These are phyloP conservation scores for Hygrophoropsis aurantiaca DNA, from an alignment of 768 basidiomycete genomes.

Conservation along the genomic window DNA sequence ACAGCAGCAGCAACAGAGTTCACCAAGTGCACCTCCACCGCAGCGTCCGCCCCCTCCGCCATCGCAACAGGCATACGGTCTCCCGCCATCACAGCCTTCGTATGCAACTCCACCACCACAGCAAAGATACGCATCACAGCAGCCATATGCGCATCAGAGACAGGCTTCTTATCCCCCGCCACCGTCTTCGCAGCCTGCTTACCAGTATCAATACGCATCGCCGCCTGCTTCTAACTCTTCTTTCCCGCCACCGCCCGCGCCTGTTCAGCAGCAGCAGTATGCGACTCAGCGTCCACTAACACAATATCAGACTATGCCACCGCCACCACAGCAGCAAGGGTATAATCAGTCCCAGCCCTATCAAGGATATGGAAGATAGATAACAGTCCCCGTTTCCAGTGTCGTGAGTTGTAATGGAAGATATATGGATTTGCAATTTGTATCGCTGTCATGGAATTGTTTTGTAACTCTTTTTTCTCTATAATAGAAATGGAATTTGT, in stretches of 20 bases:
- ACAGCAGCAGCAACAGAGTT: too few species aligned
- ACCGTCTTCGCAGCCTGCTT: constrained; percentile 18
- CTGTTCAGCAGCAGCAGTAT: constrained; percentile 24
- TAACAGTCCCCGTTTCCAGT: too few species aligned
- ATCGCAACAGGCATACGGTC: constrained; percentile 3
- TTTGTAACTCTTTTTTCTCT: background rate
- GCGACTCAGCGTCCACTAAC: constrained; percentile 19
- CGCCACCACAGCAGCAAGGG: constrained; percentile 29
- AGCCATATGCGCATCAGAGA: constrained; percentile 24
- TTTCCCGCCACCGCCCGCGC: constrained; percentile 28
- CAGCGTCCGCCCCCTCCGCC: constrained; percentile 4
- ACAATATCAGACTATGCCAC: constrained; percentile 25
- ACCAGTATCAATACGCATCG: constrained; percentile 18
- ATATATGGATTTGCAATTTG: background rate
- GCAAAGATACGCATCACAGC: constrained; percentile 15
- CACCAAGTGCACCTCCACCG: constrained; percentile 8
- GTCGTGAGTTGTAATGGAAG: background rate
- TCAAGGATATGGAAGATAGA: constrained; percentile 28
- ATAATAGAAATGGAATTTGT: too few species aligned
- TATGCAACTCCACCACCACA: constrained; percentile 12
- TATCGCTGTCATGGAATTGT: background rate
- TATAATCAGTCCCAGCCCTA: constrained; percentile 26
- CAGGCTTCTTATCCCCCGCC: constrained; percentile 22
- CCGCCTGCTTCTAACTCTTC: constrained; percentile 4
- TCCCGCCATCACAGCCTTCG: constrained; percentile 17